Evolutionary conservation across 129 eudicot genomes (phyloP).

Genomic region (Helianthus annuus): HanXRQr2.0-SUNRISE NC_035448.2:178129037-178129536

Average conservation of each 20-base stretch:
- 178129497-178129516: not conserved
- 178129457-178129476: too few species aligned
- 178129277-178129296: slow-evolving; percentile 35
- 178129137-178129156: slow-evolving; percentile 49
- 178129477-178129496: not conserved
- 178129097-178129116: slow-evolving; percentile 50
- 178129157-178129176: slow-evolving; percentile 54
- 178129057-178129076: too few species aligned
- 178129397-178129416: slow-evolving; percentile 67
- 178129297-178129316: slow-evolving; percentile 57
- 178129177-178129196: slow-evolving; percentile 62
- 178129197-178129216: slow-evolving; percentile 72
- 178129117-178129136: slow-evolving; percentile 48
- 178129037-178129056: too few species aligned
- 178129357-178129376: slow-evolving; percentile 61
- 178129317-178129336: slow-evolving; percentile 62
- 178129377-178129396: too few species aligned
- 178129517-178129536: too few species aligned
- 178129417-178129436: not conserved
- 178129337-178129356: slow-evolving; percentile 65
- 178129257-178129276: not conserved
- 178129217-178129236: slow-evolving; percentile 90
- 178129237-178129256: slow-evolving; percentile 67
- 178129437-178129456: too few species aligned
- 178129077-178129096: too few species aligned